These are phyloP conservation scores for Hypoxylon lienhwacheense DNA, from an alignment of 495 filamentous ascomycete species.

Conservation along the genomic window DNA sequence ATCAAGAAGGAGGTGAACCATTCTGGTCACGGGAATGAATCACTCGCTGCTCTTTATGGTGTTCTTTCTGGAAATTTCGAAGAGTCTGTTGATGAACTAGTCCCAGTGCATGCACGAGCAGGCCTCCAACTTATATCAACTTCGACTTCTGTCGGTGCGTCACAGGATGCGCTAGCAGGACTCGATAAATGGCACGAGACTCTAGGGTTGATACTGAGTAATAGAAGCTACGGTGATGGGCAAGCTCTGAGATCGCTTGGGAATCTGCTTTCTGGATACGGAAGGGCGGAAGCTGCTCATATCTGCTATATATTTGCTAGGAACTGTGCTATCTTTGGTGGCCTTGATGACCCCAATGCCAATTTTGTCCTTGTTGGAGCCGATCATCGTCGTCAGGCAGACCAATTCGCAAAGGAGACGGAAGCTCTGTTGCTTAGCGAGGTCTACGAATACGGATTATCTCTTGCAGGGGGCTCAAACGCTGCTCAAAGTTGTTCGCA, in stretches of 20 bases:
- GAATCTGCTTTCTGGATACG: conserved; percentile 81
- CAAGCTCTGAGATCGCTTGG: conserved; percentile 78
- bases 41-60: conserved; percentile 86
- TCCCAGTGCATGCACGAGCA: conserved; percentile 89
- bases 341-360: conserved; percentile 77
- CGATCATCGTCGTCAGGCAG: conserved; percentile 68
- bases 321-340: conserved; percentile 67
- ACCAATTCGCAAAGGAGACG: conserved; percentile 71
- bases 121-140: conserved; percentile 87
- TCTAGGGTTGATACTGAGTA: conserved; percentile 78
- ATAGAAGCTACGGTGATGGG: conserved; percentile 77
- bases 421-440: conserved; percentile 88
- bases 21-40: conserved; percentile 72
- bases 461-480: conserved; percentile 59
- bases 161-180: conserved; percentile 77
- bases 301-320: conserved; percentile 72
- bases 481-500: conserved; percentile 69
- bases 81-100: conserved; percentile 93
- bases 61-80: conserved; percentile 92
- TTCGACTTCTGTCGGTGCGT: conserved; percentile 58
- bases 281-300: conserved; percentile 86
- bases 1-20: conserved; percentile 88
- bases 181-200: conserved; percentile 94
- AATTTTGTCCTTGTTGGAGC: conserved; percentile 82
- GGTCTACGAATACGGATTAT: conserved; percentile 84